Conservation (phyloP, 2,329 filamentous ascomycete genomes). For the Colletotrichum navitas region DNA sequence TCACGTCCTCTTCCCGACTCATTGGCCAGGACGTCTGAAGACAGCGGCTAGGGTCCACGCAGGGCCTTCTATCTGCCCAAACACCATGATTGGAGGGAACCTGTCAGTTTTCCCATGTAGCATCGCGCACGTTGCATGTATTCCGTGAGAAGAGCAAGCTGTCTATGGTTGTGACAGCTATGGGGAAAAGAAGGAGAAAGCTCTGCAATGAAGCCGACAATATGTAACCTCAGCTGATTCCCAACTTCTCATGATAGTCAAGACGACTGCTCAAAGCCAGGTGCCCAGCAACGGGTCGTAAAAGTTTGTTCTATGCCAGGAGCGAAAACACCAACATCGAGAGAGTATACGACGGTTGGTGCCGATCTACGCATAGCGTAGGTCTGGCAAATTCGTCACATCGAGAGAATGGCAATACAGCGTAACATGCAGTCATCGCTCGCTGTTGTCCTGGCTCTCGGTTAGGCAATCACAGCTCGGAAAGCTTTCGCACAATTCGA, state of each 20-base stretch:
- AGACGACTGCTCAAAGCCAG: conserved; percentile 44
- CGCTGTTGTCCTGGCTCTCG: neutral
- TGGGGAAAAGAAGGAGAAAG: too few relatives aligned
- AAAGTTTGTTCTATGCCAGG: conserved; percentile 42
- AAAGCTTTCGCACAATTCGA: neutral
- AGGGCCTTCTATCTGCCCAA: neutral
- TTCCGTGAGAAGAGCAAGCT: neutral
- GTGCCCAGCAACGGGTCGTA: conserved; percentile 44
- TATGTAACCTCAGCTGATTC: conserved; percentile 44
- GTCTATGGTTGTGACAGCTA: neutral
- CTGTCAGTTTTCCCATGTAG: neutral
- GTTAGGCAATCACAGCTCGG: neutral
- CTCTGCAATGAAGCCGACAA: neutral
- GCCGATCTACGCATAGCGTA: conserved; percentile 41
- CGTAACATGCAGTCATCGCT: neutral
- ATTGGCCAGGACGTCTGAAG: neutral
- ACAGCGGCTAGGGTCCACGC: neutral
- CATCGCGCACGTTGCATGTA: neutral
- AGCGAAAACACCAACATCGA: conserved; percentile 41
- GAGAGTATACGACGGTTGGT: conserved; percentile 27
- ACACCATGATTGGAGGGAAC: neutral
- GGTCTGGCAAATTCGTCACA: conserved; percentile 32
- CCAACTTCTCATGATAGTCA: conserved; percentile 44
- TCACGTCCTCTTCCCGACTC: neutral
- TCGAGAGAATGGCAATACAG: neutral